Base-by-base conservation (phyloP, 768 basidiomycete genomes). In the Infundibulicybe gibba region DNA sequence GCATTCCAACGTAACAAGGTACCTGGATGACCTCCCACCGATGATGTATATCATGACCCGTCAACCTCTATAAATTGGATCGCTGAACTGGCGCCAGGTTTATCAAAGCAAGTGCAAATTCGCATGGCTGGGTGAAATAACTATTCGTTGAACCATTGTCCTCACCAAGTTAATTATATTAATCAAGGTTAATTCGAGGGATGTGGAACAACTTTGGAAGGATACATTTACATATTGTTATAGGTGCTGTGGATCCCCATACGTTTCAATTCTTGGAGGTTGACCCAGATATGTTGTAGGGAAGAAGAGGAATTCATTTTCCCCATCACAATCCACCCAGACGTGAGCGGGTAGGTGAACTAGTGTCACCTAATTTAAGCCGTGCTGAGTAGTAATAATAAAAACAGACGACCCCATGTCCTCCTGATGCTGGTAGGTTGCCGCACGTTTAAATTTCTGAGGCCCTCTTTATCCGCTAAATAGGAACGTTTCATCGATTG, bases 321-420 rank as follows among this genome's bases (percentile, higher is more conserved):
- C 44, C 85, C 85, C 0, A 76, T 89, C 48, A 88, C 87, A 2
- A 85, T 90, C 34, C 87, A 89, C 54, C 87, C 87, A 1, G 86
- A 89, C 54, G 84, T 86, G 17, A 81, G 81, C 57, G 85, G 85
- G 76, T 77, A 62, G 54, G 77, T 58, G 16, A 17, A 32, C 47
- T 40, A 20, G 43, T 44, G 20, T 33, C 13, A 31, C 25, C 5
- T 19, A 43, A 17, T 48, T 47, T 15, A 55, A 16, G 32, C 32
- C 16, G 16, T 34, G n/a, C 31, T 31, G 37, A 32, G 17, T 41
- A 40, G 19, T 11, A 42, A n/a, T n/a, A n/a, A n/a, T n/a, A 25
- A 25, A 25, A 25, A 42, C 45, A 82, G 83, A 8, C 72, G 79
- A 1, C 80, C 84, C 8, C 87, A 90, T 55, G 81, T 88, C 12